Evolutionary conservation across 441 rosid genomes (phyloP).

Genomic region (Erysimum cheiri): DNA sequence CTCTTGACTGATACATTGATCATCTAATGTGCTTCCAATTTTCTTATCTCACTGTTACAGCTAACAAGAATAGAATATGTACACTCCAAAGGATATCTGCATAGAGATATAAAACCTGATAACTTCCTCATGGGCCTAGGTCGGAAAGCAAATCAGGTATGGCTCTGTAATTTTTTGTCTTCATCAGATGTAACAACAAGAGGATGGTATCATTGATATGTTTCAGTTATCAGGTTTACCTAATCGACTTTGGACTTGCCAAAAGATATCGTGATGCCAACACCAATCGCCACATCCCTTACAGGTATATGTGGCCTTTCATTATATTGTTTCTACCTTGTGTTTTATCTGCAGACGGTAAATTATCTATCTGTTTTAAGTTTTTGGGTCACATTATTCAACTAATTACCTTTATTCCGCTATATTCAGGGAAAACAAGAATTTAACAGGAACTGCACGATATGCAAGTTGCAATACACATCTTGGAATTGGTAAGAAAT

Average conservation of each 20-base stretch:
- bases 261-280: constrained; percentile 72
- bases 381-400: not conserved
- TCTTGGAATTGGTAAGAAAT: constrained; percentile 67
- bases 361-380: not conserved
- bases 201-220: not conserved
- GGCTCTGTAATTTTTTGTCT: constrained; percentile 10
- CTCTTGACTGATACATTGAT: not conserved
- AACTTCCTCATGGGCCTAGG: constrained; percentile 97
- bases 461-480: constrained; percentile 84
- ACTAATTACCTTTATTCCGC: not conserved
- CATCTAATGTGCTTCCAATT: constrained; percentile 2
- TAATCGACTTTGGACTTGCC: constrained; percentile 81
- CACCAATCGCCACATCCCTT: constrained; percentile 75
- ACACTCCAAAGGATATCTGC: constrained; percentile 90
- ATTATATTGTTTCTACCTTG: constrained; percentile 1
- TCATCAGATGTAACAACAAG: not conserved
- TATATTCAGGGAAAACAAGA: constrained; percentile 66
- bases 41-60: constrained; percentile 42
- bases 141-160: constrained; percentile 91
- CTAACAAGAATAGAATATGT: constrained; percentile 86
- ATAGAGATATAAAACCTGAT: constrained; percentile 95
- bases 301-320: constrained; percentile 50
- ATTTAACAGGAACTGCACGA: constrained; percentile 77
- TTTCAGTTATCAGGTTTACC: constrained; percentile 56
- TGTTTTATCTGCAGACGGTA: not conserved